Evolutionary conservation across 1,284 basidiomycete genomes (phyloP).

Genomic region (Boletus sp.): DNA sequence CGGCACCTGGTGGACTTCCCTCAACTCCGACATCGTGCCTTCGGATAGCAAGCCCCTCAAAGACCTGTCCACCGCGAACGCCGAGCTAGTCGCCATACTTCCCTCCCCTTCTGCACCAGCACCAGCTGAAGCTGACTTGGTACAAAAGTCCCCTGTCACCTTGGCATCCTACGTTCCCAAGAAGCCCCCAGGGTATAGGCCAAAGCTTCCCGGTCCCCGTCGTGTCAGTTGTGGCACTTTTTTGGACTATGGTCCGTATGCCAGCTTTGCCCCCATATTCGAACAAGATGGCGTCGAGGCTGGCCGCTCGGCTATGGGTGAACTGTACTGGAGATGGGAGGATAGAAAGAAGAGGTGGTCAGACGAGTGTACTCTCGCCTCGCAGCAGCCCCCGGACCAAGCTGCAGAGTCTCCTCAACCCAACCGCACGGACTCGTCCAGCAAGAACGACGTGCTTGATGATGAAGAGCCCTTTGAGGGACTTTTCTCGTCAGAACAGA

Average conservation of each 20-base stretch:
- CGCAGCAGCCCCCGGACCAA: constrained; percentile 7
- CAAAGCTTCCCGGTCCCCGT: constrained; percentile 44
- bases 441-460: constrained; percentile 8
- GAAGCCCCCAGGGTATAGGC: constrained; percentile 36
- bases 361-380: constrained; percentile 14
- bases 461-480: constrained; percentile 42
- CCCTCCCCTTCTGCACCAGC: constrained; percentile 50
- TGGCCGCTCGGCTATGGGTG: constrained; percentile 55
- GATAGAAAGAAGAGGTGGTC: constrained; percentile 34
- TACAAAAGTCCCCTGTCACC: constrained; percentile 28
- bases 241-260: constrained; percentile 69
- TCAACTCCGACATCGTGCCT: constrained; percentile 44
- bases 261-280: constrained; percentile 73
- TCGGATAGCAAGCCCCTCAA: constrained; percentile 42
- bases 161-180: constrained; percentile 44
- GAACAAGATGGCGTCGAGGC: constrained; percentile 68
- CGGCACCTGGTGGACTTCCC: constrained; percentile 75
- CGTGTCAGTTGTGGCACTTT: constrained; percentile 59
- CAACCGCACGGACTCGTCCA: constrained; percentile 13
- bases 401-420: neutral
- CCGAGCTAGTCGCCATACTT: constrained; percentile 69
- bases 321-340: constrained; percentile 47
- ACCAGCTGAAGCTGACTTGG: constrained; percentile 21
- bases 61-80: constrained; percentile 56
- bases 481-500: constrained; percentile 53